A percentile compares a stretch with the other conserved stretches of the same genome.
These are phyloP conservation scores for Parathielavia appendiculata DNA, from an alignment of 495 filamentous ascomycete species.

Conservation along the genomic window DNA sequence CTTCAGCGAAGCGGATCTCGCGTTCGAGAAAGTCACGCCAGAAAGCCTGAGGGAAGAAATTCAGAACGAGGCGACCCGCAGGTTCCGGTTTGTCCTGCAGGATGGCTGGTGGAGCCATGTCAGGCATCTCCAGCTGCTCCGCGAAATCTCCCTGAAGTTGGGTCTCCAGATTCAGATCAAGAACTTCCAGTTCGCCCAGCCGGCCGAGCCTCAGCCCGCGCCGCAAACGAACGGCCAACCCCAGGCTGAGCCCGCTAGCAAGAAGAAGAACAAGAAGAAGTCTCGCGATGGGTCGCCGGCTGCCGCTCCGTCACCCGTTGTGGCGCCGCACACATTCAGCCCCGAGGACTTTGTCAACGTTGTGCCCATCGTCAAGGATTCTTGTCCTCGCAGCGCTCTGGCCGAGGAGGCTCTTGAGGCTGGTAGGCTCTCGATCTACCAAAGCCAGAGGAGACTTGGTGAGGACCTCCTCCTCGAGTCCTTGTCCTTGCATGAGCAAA, in stretches of 20 bases:
- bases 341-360: conserved; percentile 86
- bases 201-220: conserved; percentile 28
- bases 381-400: conserved; percentile 76
- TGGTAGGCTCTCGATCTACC: conserved; percentile 87
- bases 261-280: conserved; percentile 79
- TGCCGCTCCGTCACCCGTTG: conserved; percentile 46
- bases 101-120: conserved; percentile 59
- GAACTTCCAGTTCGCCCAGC: conserved; percentile 65
- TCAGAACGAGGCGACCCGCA: conserved; percentile 59
- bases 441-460: conserved; percentile 91
- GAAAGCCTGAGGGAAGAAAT: conserved; percentile 64
- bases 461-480: conserved; percentile 95
- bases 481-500: conserved; percentile 94
- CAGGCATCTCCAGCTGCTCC: conserved; percentile 76
- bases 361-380: conserved; percentile 90
- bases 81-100: conserved; percentile 72
- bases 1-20: conserved; percentile 78
- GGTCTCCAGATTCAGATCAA: conserved; percentile 83
- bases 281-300: conserved; percentile 44
- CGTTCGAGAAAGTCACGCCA: conserved; percentile 71
- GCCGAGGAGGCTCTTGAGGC: conserved; percentile 96
- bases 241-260: conserved; percentile 28
- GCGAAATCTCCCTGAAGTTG: conserved; percentile 83
- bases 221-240: conserved; percentile 29
- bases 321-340: conserved; percentile 60